A percentile compares a stretch with the other conserved stretches of the same genome.
Evolutionary conservation across 208 protist genomes (phyloP).

Genomic region (Leishmania martiniquensis): DNA sequence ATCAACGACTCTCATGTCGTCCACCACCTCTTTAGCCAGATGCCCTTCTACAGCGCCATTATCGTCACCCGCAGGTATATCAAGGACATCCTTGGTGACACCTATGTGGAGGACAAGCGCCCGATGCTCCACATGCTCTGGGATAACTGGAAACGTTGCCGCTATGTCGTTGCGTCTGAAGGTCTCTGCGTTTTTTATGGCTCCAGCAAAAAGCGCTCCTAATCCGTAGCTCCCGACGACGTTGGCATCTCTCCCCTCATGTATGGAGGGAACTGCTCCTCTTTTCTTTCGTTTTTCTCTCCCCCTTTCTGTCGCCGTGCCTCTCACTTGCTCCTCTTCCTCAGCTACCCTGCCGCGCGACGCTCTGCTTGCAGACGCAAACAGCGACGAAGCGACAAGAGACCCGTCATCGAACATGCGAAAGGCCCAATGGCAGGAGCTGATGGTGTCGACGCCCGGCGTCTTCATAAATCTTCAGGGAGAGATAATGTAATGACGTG

Average conservation of each 20-base stretch:
- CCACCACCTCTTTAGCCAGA: slow-evolving; percentile 95
- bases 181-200: slow-evolving; percentile 77
- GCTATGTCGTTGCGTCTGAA: slow-evolving; percentile 80
- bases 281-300: background rate
- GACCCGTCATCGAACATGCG: too few species aligned
- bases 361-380: too few species aligned
- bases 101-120: slow-evolving; percentile 69
- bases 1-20: slow-evolving; percentile 95
- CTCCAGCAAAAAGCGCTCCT: slow-evolving; percentile 37
- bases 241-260: background rate
- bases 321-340: too few species aligned
- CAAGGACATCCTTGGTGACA: slow-evolving; percentile 65
- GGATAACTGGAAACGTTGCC: slow-evolving; percentile 63
- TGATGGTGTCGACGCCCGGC: too few species aligned
- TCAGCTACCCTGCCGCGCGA: too few species aligned
- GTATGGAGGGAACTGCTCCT: background rate
- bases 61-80: slow-evolving; percentile 81
- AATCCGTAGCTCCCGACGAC: background rate
- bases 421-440: too few species aligned
- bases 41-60: slow-evolving; percentile 95
- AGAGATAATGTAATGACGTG: too few species aligned
- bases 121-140: slow-evolving; percentile 50
- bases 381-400: too few species aligned
- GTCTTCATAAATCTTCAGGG: too few species aligned
- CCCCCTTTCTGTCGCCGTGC: too few species aligned